Base-by-base conservation (phyloP, 2,329 filamentous ascomycete genomes). In the Thermothelomyces thermophilus region DNA sequence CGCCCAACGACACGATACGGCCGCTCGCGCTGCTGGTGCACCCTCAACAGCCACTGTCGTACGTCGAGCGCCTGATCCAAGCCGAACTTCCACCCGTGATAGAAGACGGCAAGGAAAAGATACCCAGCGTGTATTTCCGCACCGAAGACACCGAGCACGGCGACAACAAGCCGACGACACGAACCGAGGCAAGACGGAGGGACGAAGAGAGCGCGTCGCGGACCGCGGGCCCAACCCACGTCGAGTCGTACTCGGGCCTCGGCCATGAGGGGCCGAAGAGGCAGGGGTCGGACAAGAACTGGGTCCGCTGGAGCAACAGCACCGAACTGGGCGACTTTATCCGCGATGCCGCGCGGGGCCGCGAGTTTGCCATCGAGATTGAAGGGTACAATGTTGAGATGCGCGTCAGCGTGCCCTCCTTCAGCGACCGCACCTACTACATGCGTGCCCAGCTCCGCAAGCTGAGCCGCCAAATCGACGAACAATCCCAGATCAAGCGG, bases 251-350 rank as follows among this genome's bases (percentile, higher is more conserved):
- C 62, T 84, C 80, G 26, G 85, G 86, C 0, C 73, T 83, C 1
- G 86, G 86, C 2, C 82, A 77, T 40, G 81, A 87, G 70, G 14
- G 71, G 65, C 22, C 64, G 63, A 51, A 73, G 66, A 33, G 59
- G 37, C 24, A 59, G 3, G 63, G 67, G 5, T 70, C 77, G 33
- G 70, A 76, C 22, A 71, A 75, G 50, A 78, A 80, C 47, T 93
- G 91, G 71, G 87, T 95, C 2, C 83, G 89, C 26, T 96, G 90
- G 90, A 90, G 85, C 39, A 82, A 83, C 36, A 87, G 84, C 26
- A 95, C 90, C 1, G 90, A 96, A 64, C 86, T 96, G 28, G 90
- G 90, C 9, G 90, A 95, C 68, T 96, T 96, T 63, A 93, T 96
- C 57, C 82, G 89, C 8, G 90, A 96, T 63, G 90, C 90, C 0